Conservation (phyloP, 176 grass and related monocot genomes). For the Coix lacrymajobi region DNA sequence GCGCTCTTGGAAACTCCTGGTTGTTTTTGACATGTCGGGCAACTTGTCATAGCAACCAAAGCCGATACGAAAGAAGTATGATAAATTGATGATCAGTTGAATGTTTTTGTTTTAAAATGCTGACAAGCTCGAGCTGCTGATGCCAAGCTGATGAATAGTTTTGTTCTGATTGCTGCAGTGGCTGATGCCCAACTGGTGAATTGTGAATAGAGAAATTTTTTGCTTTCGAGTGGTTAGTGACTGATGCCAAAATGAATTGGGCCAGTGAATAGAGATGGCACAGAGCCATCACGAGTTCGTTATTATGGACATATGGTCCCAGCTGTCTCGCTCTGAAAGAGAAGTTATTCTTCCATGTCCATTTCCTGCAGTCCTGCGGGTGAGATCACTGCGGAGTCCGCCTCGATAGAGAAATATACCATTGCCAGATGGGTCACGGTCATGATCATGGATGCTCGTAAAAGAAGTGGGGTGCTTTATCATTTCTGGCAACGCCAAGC, state of each 20-base stretch:
- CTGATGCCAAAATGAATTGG: neutral
- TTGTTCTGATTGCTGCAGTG: neutral
- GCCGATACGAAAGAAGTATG: neutral
- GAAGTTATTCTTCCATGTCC: conserved; percentile 25
- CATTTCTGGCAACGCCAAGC: neutral
- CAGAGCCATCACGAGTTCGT: neutral
- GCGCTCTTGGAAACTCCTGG: neutral
- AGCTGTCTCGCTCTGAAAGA: conserved; percentile 11
- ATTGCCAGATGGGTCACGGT: neutral
- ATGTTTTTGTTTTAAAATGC: neutral
- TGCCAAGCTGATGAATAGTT: neutral
- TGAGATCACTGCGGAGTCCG: neutral
- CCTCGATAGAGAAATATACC: neutral
- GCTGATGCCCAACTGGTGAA: neutral
- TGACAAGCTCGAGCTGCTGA: neutral
- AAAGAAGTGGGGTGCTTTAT: neutral
- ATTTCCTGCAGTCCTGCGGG: neutral
- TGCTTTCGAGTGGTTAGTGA: neutral
- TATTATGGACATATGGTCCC: conserved; percentile 5
- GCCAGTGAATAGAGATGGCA: neutral
- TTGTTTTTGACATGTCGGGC: neutral
- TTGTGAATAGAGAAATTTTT: neutral
- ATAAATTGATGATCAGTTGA: neutral
- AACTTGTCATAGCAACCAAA: neutral
- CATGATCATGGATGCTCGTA: neutral